Conservation (phyloP, 2,329 filamentous ascomycete genomes). For the Venturia effusa region DNA sequence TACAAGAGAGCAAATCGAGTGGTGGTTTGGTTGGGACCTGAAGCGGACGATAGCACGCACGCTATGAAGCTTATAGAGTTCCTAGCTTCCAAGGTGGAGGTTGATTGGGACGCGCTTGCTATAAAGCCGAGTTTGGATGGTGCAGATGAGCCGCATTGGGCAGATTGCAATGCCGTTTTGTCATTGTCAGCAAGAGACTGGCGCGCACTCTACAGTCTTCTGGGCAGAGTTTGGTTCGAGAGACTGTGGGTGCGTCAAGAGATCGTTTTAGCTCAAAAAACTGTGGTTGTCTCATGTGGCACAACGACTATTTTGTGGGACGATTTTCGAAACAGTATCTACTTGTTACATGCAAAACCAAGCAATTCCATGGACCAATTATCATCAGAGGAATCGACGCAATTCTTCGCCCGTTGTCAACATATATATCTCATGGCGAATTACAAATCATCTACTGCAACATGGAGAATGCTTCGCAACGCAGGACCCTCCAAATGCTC, state of each 20-base stretch:
- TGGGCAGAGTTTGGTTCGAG: not conserved
- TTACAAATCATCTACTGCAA: not conserved
- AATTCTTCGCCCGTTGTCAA: too few relatives aligned
- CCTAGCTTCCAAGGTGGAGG: conserved; percentile 1
- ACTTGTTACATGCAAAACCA: not conserved
- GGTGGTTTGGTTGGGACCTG: conserved; percentile 4
- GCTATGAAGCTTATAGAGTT: not conserved
- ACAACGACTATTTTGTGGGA: not conserved
- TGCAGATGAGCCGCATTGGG: not conserved
- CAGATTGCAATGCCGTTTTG: not conserved
- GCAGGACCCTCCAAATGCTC: not conserved
- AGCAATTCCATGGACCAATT: too few relatives aligned
- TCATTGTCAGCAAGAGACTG: not conserved
- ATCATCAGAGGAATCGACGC: too few relatives aligned
- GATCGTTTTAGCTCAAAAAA: not conserved
- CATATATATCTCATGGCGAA: not conserved
- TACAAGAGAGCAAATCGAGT: not conserved
- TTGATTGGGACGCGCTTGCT: not conserved
- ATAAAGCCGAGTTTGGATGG: not conserved
- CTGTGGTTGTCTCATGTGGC: not conserved
- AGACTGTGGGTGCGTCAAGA: conserved; percentile 2
- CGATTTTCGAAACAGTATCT: not conserved
- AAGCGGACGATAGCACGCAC: not conserved
- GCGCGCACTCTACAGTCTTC: not conserved
- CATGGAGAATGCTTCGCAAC: not conserved